phyloP scores from a whole-genome alignment of 371 early-diverging fungal genomes.

The Rhizopus delemar region DNA sequence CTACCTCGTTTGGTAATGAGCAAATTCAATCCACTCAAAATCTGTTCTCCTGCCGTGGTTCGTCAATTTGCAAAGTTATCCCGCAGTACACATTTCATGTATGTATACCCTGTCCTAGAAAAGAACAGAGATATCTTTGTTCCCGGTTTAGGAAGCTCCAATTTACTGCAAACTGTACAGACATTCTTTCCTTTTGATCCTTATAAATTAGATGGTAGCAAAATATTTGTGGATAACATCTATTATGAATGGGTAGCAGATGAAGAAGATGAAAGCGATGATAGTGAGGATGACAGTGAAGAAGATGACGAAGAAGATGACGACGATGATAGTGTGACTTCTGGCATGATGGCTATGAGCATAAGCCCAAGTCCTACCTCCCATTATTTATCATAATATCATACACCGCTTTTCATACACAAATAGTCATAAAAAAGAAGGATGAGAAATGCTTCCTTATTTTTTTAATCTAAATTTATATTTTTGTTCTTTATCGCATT shows the following conservation, averaged over 20 bases:
- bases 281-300: constrained; percentile 38
- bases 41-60: constrained; percentile 79
- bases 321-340: constrained; percentile 39
- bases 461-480: neutral
- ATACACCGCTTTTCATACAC: neutral
- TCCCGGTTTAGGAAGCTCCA: constrained; percentile 31
- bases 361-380: constrained; percentile 57
- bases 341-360: constrained; percentile 62
- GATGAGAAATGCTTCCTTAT: too few species aligned
- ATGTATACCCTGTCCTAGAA: constrained; percentile 78
- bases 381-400: constrained; percentile 23
- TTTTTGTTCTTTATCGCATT: neutral
- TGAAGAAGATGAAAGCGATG: constrained; percentile 55
- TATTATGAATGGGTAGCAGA: constrained; percentile 72
- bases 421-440: neutral
- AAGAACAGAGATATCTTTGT: constrained; percentile 60
- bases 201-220: constrained; percentile 71
- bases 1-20: constrained; percentile 81
- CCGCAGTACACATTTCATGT: constrained; percentile 80
- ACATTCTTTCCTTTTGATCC: constrained; percentile 96
- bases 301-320: constrained; percentile 47
- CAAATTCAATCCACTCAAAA: constrained; percentile 81
- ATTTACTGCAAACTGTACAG: constrained; percentile 57
- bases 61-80: constrained; percentile 83
- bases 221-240: constrained; percentile 58